phyloP scores from a whole-genome alignment of 441 rosid genomes.

The Eruca vesicaria region DNA sequence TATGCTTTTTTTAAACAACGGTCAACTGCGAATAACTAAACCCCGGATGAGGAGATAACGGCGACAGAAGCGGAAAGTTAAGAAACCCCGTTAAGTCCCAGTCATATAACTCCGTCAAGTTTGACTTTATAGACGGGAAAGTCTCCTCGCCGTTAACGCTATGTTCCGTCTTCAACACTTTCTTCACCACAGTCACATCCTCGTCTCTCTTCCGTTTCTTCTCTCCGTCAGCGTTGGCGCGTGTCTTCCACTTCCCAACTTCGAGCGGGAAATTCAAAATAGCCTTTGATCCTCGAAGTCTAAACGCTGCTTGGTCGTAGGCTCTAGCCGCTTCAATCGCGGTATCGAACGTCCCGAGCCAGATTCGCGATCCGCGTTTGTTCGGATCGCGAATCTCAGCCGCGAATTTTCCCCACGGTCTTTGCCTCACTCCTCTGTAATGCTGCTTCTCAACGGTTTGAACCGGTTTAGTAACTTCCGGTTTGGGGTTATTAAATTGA shows the following conservation, averaged over 20 bases:
- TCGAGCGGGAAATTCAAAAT: slow-evolving; percentile 85
- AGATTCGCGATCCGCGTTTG: slow-evolving; percentile 67
- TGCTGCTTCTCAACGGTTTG: slow-evolving; percentile 52
- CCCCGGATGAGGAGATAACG: slow-evolving; percentile 46
- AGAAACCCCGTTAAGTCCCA: slow-evolving; percentile 39
- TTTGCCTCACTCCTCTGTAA: slow-evolving; percentile 85
- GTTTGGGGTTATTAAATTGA: slow-evolving; percentile 36
- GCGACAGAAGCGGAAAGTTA: slow-evolving; percentile 39
- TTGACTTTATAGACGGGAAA: slow-evolving; percentile 44
- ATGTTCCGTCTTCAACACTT: slow-evolving; percentile 43
- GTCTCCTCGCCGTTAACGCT: slow-evolving; percentile 23
- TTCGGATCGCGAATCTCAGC: slow-evolving; percentile 93
- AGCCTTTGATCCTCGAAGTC: slow-evolving; percentile 79
- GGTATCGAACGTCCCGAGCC: slow-evolving; percentile 86
- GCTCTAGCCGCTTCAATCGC: slow-evolving; percentile 91
- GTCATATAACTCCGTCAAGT: slow-evolving; percentile 34
- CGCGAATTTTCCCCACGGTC: slow-evolving; percentile 98
- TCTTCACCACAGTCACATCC: slow-evolving; percentile 2
- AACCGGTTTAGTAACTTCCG: slow-evolving; percentile 6
- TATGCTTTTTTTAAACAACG: no score
- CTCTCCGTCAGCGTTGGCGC: slow-evolving; percentile 35
- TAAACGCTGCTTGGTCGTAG: slow-evolving; percentile 83
- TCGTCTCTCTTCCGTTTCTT: slow-evolving; percentile 51
- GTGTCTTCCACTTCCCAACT: slow-evolving; percentile 51
- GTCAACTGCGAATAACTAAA: slow-evolving; percentile 48